Percentiles rank a stretch among this genome's conserved stretches.
Conservation (phyloP, 2,329 filamentous ascomycete genomes). For the Aureobasidium leucospermi region DNA sequence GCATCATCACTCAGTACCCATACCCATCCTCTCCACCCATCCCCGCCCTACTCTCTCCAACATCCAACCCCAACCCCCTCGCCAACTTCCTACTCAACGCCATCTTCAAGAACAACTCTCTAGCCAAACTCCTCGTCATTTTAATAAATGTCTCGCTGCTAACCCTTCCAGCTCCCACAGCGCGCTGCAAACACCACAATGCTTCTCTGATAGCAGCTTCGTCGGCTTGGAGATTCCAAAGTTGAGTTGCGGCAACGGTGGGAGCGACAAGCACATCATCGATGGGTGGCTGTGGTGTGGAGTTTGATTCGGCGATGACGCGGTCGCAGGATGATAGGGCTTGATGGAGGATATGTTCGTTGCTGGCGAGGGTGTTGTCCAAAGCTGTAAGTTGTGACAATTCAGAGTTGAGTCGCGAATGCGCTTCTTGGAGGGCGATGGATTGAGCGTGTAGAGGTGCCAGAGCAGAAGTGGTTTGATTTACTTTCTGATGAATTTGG, state of each 20-base stretch:
- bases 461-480: constrained; percentile 67
- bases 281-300: constrained; percentile 64
- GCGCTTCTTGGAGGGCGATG: constrained; percentile 63
- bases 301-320: constrained; percentile 65
- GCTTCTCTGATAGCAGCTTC: constrained; percentile 81
- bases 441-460: constrained; percentile 72
- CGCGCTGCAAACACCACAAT: constrained; percentile 71
- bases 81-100: constrained; percentile 72
- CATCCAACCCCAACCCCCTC: constrained; percentile 61
- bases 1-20: neutral
- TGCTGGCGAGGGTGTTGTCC: constrained; percentile 62
- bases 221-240: constrained; percentile 84
- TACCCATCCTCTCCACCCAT: neutral
- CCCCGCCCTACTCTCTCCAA: constrained; percentile 6
- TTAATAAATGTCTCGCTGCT: constrained; percentile 68
- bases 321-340: constrained; percentile 71
- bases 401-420: constrained; percentile 66
- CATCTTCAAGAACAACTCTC: constrained; percentile 81
- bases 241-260: constrained; percentile 84
- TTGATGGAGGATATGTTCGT: constrained; percentile 70
- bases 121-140: constrained; percentile 61
- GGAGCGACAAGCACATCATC: constrained; percentile 91
- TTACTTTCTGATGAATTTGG: constrained; percentile 60
- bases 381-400: constrained; percentile 63
- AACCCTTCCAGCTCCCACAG: constrained; percentile 65